Evolutionary conservation across 2,329 filamentous ascomycete species (phyloP), one percentile per base, ranked within the genome.

Genomic region (Chaetomiaceae sp.): DNA sequence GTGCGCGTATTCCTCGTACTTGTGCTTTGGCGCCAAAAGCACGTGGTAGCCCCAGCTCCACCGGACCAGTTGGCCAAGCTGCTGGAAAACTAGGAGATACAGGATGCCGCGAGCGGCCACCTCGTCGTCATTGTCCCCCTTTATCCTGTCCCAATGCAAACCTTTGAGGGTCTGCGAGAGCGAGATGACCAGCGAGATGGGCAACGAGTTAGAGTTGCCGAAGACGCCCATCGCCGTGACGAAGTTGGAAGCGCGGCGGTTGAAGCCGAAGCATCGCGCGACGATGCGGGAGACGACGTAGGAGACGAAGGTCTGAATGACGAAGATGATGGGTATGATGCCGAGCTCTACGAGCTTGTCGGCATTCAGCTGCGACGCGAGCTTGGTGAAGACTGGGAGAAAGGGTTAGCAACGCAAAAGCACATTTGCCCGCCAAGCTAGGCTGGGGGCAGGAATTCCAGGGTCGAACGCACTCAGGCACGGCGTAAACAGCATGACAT

Each of bases 11-110:
- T 86, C 80, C 11, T 76, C 71, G 59, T 87, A 88, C 52, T 78
- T 78, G 39, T 84, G 81, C 55, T 88, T 85, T 15, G 91, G 88
- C 15, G 90, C 90, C n/a, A 98, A 73, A 15, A 98, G 74, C 30
- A 97, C 83, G 59, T 95, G 89, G 65, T 95, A 97, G 10, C 93
- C 93, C 93, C 93, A 98, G 53, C 88, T 96, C 93, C 93, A 98
- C 49, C 93, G 81, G 17, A 98, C 83, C 20, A 97, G 73, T 67
- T 98, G 93, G 18, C 93, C 93, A 3, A 98, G 79, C 65, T 98
- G 93, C 68, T 98, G 93, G 69, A 98, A 98, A 56, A 98, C 94
- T 51, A 98, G 75, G 10, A 98, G 76, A 62, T 98, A 98, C 1
- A 98, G 72, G 51, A 98, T 97, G 49, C 93, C 93, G 51, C 93